Conservation (phyloP, 2,329 filamentous ascomycete genomes). For the Emergomyces orientalis region DNA sequence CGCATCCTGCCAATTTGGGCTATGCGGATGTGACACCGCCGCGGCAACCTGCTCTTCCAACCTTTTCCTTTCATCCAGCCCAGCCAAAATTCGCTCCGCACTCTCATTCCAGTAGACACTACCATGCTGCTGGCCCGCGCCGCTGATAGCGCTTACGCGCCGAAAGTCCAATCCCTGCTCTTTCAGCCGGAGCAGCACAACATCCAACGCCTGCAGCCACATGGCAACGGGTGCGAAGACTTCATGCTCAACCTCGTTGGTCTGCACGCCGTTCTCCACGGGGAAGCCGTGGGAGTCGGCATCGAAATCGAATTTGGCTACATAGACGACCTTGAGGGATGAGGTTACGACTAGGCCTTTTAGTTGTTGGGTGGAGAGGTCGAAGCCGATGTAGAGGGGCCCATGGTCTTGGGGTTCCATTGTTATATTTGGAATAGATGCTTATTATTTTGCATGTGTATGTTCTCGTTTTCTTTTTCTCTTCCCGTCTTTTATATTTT, state of each 20-base stretch:
- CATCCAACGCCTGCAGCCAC: conserved; percentile 88
- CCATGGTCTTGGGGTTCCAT: conserved; percentile 20
- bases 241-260: conserved; percentile 72
- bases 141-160: conserved; percentile 71
- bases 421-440: background rate
- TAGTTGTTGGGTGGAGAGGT: conserved; percentile 92
- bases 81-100: conserved; percentile 55
- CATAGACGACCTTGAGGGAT: conserved; percentile 66
- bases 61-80: conserved; percentile 50
- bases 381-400: conserved; percentile 81
- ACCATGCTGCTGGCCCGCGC: conserved; percentile 93
- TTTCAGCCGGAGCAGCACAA: conserved; percentile 65
- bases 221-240: conserved; percentile 88
- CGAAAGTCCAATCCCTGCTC: conserved; percentile 62
- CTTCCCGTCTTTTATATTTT: background rate
- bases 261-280: conserved; percentile 78
- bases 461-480: background rate
- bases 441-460: background rate
- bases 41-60: conserved; percentile 63
- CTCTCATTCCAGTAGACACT: conserved; percentile 83
- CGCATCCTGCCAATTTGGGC: conserved; percentile 96
- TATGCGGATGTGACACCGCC: conserved; percentile 74
- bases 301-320: conserved; percentile 94
- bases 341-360: conserved; percentile 87
- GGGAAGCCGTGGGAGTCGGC: conserved; percentile 68